These are phyloP conservation scores for Trypanosoma cruzi DNA, from an alignment of 208 protist species.

Conservation along the genomic window DNA sequence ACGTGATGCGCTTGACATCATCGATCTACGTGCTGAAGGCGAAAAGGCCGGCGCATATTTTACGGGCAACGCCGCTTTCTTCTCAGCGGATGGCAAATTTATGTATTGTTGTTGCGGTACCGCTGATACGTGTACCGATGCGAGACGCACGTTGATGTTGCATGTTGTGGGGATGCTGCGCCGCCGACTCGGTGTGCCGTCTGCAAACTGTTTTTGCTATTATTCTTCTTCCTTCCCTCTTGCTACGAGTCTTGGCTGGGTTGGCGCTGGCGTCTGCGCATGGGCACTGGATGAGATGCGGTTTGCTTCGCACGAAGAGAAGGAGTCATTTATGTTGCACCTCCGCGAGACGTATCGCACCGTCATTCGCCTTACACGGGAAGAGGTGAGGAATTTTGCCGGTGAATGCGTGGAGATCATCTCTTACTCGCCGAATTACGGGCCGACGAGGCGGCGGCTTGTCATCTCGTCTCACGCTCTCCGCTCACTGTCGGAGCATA, in stretches of 20 bases:
- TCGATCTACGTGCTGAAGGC: constrained; percentile 23
- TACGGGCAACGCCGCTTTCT: constrained; percentile 25
- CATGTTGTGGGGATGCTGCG: constrained; percentile 18
- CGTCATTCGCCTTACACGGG: constrained; percentile 45
- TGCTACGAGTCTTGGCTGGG: constrained; percentile 47
- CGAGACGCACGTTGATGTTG: not conserved
- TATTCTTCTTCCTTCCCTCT: not conserved
- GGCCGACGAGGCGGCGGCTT: constrained; percentile 38
- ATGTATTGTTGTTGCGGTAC: constrained; percentile 34
- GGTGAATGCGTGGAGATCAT: constrained; percentile 55
- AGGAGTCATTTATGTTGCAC: constrained; percentile 50
- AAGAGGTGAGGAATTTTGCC: constrained; percentile 51
- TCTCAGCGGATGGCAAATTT: constrained; percentile 27
- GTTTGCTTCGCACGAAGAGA: constrained; percentile 46
- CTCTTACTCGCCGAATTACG: constrained; percentile 6
- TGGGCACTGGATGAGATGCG: constrained; percentile 53
- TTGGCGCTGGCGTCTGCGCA: constrained; percentile 60
- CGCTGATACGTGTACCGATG: constrained; percentile 22
- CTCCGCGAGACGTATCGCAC: constrained; percentile 40
- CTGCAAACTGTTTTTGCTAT: constrained; percentile 24
- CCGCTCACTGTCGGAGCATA: constrained; percentile 27
- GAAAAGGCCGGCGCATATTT: not conserved
- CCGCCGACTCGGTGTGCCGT: constrained; percentile 12
- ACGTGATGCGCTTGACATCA: constrained; percentile 7
- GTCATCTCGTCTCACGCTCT: constrained; percentile 54